Evolutionary conservation across 805 yeast genomes (phyloP).

Genomic region (Yarrowia porcina): DNA sequence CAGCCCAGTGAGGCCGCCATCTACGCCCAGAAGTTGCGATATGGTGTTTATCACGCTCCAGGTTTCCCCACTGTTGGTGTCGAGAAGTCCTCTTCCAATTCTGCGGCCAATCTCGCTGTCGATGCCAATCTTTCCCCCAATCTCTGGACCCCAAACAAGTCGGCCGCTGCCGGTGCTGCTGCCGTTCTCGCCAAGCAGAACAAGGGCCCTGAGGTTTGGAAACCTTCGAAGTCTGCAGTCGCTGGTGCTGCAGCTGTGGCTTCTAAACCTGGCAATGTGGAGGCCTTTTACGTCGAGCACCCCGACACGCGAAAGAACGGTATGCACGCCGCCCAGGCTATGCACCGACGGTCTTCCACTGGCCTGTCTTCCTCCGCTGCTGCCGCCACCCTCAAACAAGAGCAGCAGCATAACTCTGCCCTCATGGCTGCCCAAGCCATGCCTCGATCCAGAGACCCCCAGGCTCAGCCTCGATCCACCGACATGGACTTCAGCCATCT

Average conservation of each 20-base stretch:
- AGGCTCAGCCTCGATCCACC: constrained; percentile 14
- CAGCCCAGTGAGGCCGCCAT: constrained; percentile 24
- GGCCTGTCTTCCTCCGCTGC: constrained; percentile 36
- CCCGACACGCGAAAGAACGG: constrained; percentile 26
- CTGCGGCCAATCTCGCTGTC: constrained; percentile 39
- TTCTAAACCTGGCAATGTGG: constrained; percentile 24
- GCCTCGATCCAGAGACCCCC: constrained; percentile 24
- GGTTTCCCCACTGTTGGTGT: constrained; percentile 42
- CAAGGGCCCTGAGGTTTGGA: constrained; percentile 39
- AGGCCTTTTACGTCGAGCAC: constrained; percentile 26
- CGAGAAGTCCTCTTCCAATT: constrained; percentile 34
- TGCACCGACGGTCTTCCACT: constrained; percentile 27
- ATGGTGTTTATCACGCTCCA: constrained; percentile 39
- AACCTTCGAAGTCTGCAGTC: constrained; percentile 30
- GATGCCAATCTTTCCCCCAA: constrained; percentile 37
- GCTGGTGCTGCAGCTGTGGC: constrained; percentile 19
- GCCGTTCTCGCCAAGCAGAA: constrained; percentile 38
- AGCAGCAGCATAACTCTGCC: constrained; percentile 22
- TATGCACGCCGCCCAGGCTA: constrained; percentile 17
- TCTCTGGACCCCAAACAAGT: constrained; percentile 38
- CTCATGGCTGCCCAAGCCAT: constrained; percentile 22
- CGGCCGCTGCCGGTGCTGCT: constrained; percentile 39
- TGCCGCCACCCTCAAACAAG: constrained; percentile 31
- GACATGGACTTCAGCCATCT: constrained; percentile 16
- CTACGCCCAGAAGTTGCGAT: constrained; percentile 37